Evolutionary conservation across 2,329 filamentous ascomycete species (phyloP).

Genomic region (Stenocarpella maydis): DNA sequence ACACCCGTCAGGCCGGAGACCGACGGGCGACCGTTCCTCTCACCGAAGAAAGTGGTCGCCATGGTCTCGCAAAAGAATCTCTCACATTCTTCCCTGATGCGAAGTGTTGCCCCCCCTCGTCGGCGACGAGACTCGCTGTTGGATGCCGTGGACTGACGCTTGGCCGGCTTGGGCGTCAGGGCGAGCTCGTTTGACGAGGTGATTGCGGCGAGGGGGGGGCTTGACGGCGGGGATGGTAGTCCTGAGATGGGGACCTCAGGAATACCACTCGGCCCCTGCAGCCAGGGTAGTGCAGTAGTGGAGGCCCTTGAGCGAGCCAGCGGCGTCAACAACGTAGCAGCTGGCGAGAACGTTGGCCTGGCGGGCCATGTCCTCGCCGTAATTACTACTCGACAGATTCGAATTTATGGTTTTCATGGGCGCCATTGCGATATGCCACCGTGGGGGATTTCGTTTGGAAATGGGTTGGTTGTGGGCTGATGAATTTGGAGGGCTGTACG

Average conservation of each 20-base stretch:
- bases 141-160: conserved; percentile 47
- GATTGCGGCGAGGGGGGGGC: conserved; percentile 85
- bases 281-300: conserved; percentile 96
- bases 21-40: conserved; percentile 79
- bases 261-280: conserved; percentile 90
- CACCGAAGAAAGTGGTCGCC: conserved; percentile 93
- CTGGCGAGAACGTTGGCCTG: conserved; percentile 84
- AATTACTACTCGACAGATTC: conserved; percentile 81
- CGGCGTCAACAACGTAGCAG: conserved; percentile 85
- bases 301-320: conserved; percentile 79
- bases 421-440: conserved; percentile 59
- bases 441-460: conserved; percentile 34
- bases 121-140: conserved; percentile 57
- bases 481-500: not conserved
- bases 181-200: conserved; percentile 73
- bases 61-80: conserved; percentile 99
- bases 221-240: conserved; percentile 84
- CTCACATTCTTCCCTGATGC: conserved; percentile 99
- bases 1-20: conserved; percentile 89
- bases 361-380: conserved; percentile 71
- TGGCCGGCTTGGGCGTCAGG: conserved; percentile 65
- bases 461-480: conserved; percentile 14
- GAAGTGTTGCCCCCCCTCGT: conserved; percentile 92
- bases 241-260: conserved; percentile 90
- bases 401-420: conserved; percentile 75